A percentile compares a stretch with the other conserved stretches of the same genome.
Conservation (phyloP, 805 yeast species). For the Saturnispora diversa region DNA sequence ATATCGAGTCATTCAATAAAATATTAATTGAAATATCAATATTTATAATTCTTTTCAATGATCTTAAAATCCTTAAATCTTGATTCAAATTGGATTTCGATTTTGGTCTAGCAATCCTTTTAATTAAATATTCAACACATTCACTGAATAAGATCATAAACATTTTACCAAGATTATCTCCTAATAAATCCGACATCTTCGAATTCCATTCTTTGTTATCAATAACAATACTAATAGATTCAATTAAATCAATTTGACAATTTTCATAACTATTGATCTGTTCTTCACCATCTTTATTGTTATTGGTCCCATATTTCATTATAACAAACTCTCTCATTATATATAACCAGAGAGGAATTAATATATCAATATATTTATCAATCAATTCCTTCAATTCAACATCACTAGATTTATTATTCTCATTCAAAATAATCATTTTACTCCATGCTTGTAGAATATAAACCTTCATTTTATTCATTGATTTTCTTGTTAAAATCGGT, state of each 20-base stretch:
- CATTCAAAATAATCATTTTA: constrained; percentile 30
- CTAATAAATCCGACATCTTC: constrained; percentile 40
- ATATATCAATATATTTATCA: constrained; percentile 45
- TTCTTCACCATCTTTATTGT: constrained; percentile 33
- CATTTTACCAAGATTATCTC: constrained; percentile 53
- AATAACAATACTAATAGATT: constrained; percentile 62
- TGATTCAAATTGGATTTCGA: constrained; percentile 18
- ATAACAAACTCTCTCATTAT: constrained; percentile 68
- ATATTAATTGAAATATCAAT: constrained; percentile 49
- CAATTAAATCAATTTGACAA: constrained; percentile 71
- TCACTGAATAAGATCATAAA: constrained; percentile 77
- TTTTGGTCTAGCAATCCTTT: constrained; percentile 23
- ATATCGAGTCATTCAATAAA: constrained; percentile 58
- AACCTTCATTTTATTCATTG: constrained; percentile 48
- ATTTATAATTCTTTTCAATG: constrained; percentile 49
- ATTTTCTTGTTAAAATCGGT: constrained; percentile 35
- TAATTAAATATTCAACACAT: constrained; percentile 67
- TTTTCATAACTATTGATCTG: constrained; percentile 41
- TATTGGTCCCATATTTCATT: constrained; percentile 41
- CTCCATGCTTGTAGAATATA: constrained; percentile 73
- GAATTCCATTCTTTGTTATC: constrained; percentile 36
- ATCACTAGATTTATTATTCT: constrained; percentile 25
- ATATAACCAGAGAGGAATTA: constrained; percentile 75
- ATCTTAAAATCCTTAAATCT: constrained; percentile 34
- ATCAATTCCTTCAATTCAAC: constrained; percentile 42